Base-by-base conservation (phyloP, 192 early-diverging fungal genomes). In the Borealophlyctis nickersoniae region DNA sequence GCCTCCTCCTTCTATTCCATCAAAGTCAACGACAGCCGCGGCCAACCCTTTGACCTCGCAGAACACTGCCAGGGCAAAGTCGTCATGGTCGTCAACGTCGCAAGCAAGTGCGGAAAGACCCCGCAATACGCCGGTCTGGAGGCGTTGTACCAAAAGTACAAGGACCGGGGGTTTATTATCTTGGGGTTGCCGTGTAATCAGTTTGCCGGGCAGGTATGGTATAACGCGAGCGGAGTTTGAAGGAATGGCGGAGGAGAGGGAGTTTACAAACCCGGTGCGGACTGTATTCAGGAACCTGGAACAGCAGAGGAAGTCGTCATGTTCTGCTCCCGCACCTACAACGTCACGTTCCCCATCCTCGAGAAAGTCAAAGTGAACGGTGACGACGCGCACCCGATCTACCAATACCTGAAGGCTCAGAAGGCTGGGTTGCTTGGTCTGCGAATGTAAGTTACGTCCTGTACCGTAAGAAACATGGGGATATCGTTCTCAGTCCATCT, bases 41-140 rank as follows among this genome's bases (percentile, higher is more conserved):
- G 52, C 49, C 56, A 66, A 49, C 56, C 56, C 58, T 61, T 54
- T 28, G 69, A 75, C 50, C 30, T 75, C 24, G 34, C 52, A 39
- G 13, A 33, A 35, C 48, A 31, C 58, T 13, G 9, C 19, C 11
- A 82, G 66, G 83, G 80, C 80, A 90, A 93, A 73, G 88, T 87
- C 29, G 81, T 91, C 24, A 79, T 98, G 34, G 73, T 95, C 33
- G 91, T 93, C 69, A 98, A 98, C 73, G 88, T 91, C 13, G 94
- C 93, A 27, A 91, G 89, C 60, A 59, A 92, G 77, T 96, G 94
- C 76, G 92, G 93, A 9, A 91, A 90, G 69, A 91, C 91, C 33
- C 72, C 77, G 4, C 92, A 23, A 23, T 74, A 74, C 70, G 48
- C 57, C 7, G 74, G 65, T 13, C 60, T 82, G 34, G 72, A 82